Evolutionary conservation across 441 rosid genomes (phyloP), one percentile per base, ranked within the genome.

Genomic region (Lagerstroemia fauriei): DNA sequence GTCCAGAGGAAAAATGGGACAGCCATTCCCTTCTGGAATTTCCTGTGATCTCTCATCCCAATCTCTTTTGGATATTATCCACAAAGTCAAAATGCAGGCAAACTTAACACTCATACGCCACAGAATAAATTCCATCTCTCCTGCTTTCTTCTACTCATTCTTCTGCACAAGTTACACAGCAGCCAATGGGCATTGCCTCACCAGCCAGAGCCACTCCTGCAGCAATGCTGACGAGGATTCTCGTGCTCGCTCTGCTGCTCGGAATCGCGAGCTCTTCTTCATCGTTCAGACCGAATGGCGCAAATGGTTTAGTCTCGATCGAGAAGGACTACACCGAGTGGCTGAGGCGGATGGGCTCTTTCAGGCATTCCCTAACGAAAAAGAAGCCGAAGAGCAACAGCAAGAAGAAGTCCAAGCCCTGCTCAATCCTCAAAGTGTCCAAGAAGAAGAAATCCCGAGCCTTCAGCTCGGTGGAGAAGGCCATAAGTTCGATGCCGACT

Each of bases 371-470:
- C 59, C 71, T 87, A 56, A 56, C 75, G 53, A 84, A 80, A 82
- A 86, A 85, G 24, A 85, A 79, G 31, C 85, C 81, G 78, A 88
- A 86, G 81, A 85, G 77, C 85, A 38, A 38, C 44, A 46, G 82
- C 73, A 88, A 81, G 85, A 87, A 84, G 81, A 87, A 84, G 84
- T 84, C 22, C 69, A 87, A 83, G 85, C 88, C 88, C 38, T 89
- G 93, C 80, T 66, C 73, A 41, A 85, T 78, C 14, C 51, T 91
- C 0, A 85, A 79, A 78, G 93, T 88, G 22, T 75, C 78, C 63
- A 83, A 74, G 48, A 89, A 85, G 63, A 57, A 75, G 8, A 56
- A 65, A 27, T 68, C 71, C 27, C 84, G 85, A 76, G 69, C n/a
- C 7, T 89, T 88, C 72, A 72, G 13, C 29, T 56, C 88, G 4